Evolutionary conservation across 805 yeast species (phyloP).

Genomic region (Sugiyamaella floridensis): DNA sequence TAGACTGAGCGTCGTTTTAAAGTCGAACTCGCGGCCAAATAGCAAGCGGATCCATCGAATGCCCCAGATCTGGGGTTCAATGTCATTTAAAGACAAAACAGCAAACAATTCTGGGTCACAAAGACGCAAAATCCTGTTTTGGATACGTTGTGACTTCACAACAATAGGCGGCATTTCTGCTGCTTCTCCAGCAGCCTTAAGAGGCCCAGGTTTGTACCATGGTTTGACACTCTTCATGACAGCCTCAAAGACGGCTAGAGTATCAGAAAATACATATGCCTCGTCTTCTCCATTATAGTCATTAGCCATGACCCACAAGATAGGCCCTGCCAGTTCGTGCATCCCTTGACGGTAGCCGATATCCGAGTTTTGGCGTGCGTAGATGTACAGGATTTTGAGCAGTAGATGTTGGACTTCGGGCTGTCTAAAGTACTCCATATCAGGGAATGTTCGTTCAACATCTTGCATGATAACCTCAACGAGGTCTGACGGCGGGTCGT

Average conservation of each 20-base stretch:
- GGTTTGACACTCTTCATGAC: constrained; percentile 27
- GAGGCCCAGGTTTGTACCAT: constrained; percentile 25
- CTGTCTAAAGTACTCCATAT: constrained; percentile 26
- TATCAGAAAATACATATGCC: constrained; percentile 25
- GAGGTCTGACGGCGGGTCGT: constrained; percentile 12
- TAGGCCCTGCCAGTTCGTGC: constrained; percentile 47
- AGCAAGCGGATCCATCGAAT: constrained; percentile 32
- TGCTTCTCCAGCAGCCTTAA: background rate
- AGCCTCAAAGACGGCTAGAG: constrained; percentile 26
- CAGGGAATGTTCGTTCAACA: constrained; percentile 32
- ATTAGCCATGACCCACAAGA: constrained; percentile 26
- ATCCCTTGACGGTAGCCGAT: constrained; percentile 50
- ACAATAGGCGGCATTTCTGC: constrained; percentile 25
- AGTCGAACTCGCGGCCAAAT: constrained; percentile 32
- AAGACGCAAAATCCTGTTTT: constrained; percentile 23
- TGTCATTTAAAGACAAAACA: constrained; percentile 18
- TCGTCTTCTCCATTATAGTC: constrained; percentile 1
- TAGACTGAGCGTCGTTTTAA: constrained; percentile 21
- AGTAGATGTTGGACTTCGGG: constrained; percentile 24
- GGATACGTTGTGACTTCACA: constrained; percentile 27
- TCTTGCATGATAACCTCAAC: constrained; percentile 26
- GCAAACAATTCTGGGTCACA: constrained; percentile 27
- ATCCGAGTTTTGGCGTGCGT: constrained; percentile 41
- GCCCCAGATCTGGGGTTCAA: constrained; percentile 36
- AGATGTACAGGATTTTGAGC: constrained; percentile 40